Conservation (phyloP, 108 stramenopile species). For the Poteriospumella lacustris region DNA sequence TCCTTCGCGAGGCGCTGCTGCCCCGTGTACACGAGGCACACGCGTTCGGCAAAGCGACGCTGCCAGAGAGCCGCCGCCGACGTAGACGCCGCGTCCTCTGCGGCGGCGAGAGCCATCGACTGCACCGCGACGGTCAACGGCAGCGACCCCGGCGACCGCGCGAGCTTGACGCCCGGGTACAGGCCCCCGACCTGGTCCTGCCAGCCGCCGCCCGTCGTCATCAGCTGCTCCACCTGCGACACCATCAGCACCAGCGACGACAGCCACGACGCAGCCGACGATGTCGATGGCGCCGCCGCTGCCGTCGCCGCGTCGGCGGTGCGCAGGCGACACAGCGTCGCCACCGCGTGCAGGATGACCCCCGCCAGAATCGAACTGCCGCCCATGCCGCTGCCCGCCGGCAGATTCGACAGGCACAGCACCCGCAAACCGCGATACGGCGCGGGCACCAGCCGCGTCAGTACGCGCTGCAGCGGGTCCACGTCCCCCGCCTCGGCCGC, state of each 20-base stretch:
- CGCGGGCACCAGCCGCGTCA: no score
- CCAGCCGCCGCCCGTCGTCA: constrained; percentile 78
- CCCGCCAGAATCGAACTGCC: constrained; percentile 70
- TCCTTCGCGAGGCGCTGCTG: constrained; percentile 71
- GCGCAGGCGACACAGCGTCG: constrained; percentile 45
- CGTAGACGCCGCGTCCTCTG: not conserved
- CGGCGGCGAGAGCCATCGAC: not conserved
- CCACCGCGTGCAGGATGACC: constrained; percentile 59
- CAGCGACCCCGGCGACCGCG: not conserved
- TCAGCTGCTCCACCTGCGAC: constrained; percentile 65
- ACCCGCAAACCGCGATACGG: constrained; percentile 49
- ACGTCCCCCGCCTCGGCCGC: constrained; percentile 62
- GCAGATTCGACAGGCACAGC: constrained; percentile 60
- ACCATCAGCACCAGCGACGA: constrained; percentile 54
- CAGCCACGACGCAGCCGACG: no score
- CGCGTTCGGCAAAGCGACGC: constrained; percentile 25
- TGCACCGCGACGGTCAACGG: not conserved
- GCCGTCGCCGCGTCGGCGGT: not conserved
- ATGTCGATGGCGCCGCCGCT: not conserved
- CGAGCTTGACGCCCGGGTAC: constrained; percentile 34
- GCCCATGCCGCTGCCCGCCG: constrained; percentile 75
- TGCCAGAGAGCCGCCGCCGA: not conserved
- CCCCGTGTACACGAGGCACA: constrained; percentile 66
- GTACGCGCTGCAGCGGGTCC: constrained; percentile 52
- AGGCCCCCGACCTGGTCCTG: constrained; percentile 75